Percentiles rank a stretch among this genome's conserved stretches.
These are phyloP conservation scores for Sonneratia alba DNA, from an alignment of 345 rosid species.

Conservation along the genomic window DNA sequence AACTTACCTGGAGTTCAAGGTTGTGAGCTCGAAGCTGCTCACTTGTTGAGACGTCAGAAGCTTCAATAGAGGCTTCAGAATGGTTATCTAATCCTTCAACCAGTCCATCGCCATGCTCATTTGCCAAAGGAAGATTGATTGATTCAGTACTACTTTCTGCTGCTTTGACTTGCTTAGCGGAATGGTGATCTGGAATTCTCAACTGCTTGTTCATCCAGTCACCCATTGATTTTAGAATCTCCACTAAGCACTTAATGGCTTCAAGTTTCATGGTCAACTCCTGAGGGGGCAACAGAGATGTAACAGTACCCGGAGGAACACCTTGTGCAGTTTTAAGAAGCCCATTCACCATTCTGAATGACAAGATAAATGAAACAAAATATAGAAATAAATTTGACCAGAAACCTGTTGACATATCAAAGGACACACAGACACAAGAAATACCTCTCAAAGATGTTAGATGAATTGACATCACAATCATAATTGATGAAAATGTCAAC, in stretches of 20 bases:
- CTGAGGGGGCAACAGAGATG: slow-evolving; percentile 85
- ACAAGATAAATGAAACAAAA: slow-evolving; percentile 9
- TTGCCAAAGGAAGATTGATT: slow-evolving; percentile 50
- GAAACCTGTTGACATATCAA: slow-evolving; percentile 1
- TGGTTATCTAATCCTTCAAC: slow-evolving; percentile 82
- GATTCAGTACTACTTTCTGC: slow-evolving; percentile 55
- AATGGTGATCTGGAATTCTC: slow-evolving; percentile 78
- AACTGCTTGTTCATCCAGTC: slow-evolving; percentile 97
- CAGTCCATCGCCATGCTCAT: slow-evolving; percentile 71
- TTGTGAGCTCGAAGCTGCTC: slow-evolving; percentile 99
- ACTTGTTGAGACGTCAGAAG: slow-evolving; percentile 69
- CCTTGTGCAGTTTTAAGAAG: slow-evolving; percentile 99
- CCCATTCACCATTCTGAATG: slow-evolving; percentile 93
- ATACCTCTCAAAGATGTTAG: slow-evolving; percentile 98
- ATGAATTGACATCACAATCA: slow-evolving; percentile 98
- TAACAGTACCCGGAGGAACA: slow-evolving; percentile 69
- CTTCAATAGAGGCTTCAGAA: slow-evolving; percentile 73
- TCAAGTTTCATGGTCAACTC: slow-evolving; percentile 88
- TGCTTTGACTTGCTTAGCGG: slow-evolving; percentile 47
- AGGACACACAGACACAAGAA: neutral
- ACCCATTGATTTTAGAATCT: slow-evolving; percentile 92
- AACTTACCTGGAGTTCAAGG: slow-evolving; percentile 90
- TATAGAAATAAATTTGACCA: neutral
- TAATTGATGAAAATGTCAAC: slow-evolving; percentile 97
- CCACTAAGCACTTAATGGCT: slow-evolving; percentile 93